Evolutionary conservation across 352 stramenopile genomes (phyloP), one percentile per base, ranked within the genome.

Genomic region (Plasmopara halstedii): DNA sequence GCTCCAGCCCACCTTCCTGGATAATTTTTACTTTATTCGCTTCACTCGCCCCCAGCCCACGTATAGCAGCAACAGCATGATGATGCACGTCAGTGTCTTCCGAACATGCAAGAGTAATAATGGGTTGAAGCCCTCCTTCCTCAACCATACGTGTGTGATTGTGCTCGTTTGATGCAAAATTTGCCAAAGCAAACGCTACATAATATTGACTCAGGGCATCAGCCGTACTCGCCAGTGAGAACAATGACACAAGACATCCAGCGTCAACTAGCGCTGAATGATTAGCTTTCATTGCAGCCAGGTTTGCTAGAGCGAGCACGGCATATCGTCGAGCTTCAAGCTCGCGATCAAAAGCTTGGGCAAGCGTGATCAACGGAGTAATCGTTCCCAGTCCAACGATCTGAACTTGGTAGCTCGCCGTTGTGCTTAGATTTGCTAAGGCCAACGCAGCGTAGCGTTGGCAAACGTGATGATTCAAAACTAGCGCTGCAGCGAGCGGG

Each of bases 1-100:
- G 92, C 52, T 98, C 90, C 15, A 98, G 63, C 0, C 94, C 93
- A 13, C 94, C 95, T 76, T 98, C 94, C 43, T 98, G 91, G 4
- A 98, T 77, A 42, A 98, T 97, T 61, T 98, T 98, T 46, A 97
- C 82, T 54, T 97, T 97, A 62, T 96, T 97, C 8, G 79, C 68
- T 14, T 93, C 75, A 14, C 67, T 92, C 17, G 96, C 86, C 19
- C 82, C 87, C 17, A 98, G 75, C 2, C 95, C 95, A 18, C 95
- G 88, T 13, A 98, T 62, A 34, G 92, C 94, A 20, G 94, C 91
- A 20, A 92, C 84, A 8, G 92, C 92, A 62, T 98, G 90, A 39
- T 97, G 90, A 42, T 98, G 95, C 26, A 98, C 88, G 41, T 96
- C 89, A 8, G 78, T 91, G 55, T 98, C 88, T 22, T 81, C 58